These are phyloP conservation scores for Ceratobasidium sp. DNA, from an alignment of 1,284 basidiomycete genomes.

Conservation along the genomic window DNA sequence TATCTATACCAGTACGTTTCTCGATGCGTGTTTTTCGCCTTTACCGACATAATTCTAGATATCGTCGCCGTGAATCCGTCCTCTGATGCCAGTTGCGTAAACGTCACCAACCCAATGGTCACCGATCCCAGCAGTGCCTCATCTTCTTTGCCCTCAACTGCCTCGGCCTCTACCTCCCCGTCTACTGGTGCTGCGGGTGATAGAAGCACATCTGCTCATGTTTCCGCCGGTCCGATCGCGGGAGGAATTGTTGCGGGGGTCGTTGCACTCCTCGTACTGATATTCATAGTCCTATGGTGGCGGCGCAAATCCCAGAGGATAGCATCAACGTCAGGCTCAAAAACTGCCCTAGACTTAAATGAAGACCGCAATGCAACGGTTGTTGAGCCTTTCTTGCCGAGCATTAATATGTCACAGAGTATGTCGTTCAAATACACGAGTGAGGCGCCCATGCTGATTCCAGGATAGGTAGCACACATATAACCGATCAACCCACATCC, in stretches of 20 bases:
- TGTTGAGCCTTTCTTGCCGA: slow-evolving; percentile 12
- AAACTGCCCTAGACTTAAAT: not conserved
- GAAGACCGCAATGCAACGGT: not conserved
- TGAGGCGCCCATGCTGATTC: not conserved
- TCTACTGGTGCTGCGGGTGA: not conserved
- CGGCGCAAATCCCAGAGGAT: not conserved
- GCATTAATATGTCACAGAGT: not conserved
- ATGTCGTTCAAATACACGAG: not conserved
- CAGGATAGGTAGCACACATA: not conserved
- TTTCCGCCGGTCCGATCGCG: not conserved
- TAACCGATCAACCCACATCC: not conserved
- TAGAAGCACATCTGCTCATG: not conserved
- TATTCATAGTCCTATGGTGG: not conserved
- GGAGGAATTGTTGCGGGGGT: slow-evolving; percentile 14
- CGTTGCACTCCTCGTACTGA: not conserved
- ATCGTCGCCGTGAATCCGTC: slow-evolving; percentile 11
- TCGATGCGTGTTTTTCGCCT: not conserved
- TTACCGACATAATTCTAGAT: not conserved
- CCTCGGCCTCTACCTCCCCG: not conserved
- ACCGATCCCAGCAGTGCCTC: slow-evolving; percentile 4
- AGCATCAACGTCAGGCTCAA: not conserved
- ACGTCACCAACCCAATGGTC: slow-evolving; percentile 19
- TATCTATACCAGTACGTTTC: slow-evolving; percentile 15
- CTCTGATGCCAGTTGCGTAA: slow-evolving; percentile 14
- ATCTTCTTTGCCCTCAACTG: not conserved